Evolutionary conservation across 2,329 filamentous ascomycete genomes (phyloP).

Genomic region (Apiospora malaysiana): DNA sequence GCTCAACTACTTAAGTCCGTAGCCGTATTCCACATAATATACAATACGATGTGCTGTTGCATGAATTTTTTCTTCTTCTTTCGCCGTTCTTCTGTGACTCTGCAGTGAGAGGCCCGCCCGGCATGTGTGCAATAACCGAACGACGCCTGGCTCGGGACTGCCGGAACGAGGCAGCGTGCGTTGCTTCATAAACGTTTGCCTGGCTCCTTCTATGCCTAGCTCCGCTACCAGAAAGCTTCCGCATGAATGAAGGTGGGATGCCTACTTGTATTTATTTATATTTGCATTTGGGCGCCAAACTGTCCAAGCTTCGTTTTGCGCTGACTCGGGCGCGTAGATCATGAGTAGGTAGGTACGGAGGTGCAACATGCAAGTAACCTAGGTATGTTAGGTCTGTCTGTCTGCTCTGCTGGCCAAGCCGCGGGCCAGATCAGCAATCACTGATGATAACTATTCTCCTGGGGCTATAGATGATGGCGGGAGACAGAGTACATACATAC

Average conservation of each 20-base stretch:
- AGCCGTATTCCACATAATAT: background rate
- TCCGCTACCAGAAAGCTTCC: background rate
- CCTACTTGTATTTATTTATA: background rate
- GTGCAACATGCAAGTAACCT: too few relatives aligned
- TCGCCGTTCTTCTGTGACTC: background rate
- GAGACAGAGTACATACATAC: background rate
- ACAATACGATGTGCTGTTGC: background rate
- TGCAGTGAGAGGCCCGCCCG: background rate
- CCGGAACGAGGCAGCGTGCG: background rate
- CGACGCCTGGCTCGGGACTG: background rate
- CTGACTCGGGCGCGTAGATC: background rate
- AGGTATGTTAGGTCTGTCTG: background rate
- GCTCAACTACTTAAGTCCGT: background rate
- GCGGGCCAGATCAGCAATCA: too few relatives aligned
- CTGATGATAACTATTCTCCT: too few relatives aligned
- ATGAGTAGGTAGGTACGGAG: background rate
- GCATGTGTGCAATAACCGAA: background rate
- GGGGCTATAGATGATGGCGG: background rate
- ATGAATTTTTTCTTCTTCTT: background rate
- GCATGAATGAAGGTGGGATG: background rate
- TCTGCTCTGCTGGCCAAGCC: background rate
- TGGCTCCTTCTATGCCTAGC: background rate
- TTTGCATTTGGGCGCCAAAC: background rate
- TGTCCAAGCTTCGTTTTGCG: background rate
- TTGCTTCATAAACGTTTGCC: background rate